A percentile compares a stretch with the other conserved stretches of the same genome.
Evolutionary conservation across 2,329 filamentous ascomycete species (phyloP).

Genomic region (Anisogramma anomala): DNA sequence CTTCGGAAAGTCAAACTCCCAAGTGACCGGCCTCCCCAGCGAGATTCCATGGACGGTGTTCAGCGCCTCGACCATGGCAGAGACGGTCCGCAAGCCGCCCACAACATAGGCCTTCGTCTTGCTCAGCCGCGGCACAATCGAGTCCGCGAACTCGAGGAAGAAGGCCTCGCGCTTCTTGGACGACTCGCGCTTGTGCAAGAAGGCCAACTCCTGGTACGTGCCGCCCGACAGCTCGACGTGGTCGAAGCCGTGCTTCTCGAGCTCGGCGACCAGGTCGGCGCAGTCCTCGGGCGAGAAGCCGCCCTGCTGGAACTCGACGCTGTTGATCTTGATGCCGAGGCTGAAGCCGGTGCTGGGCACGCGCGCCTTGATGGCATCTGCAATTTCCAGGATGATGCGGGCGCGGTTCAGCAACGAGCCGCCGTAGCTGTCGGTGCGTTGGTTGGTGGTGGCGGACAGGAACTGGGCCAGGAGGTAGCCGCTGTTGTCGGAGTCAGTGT

Average conservation of each 20-base stretch:
- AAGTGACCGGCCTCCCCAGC: constrained; percentile 38
- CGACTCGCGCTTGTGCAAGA: constrained; percentile 38
- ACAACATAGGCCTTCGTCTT: constrained; percentile 43
- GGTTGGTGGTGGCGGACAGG: constrained; percentile 26
- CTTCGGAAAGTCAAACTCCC: constrained; percentile 34
- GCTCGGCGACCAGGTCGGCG: constrained; percentile 32
- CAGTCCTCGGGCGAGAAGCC: constrained; percentile 41
- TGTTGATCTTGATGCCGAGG: constrained; percentile 47
- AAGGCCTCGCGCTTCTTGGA: constrained; percentile 44
- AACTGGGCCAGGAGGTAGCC: constrained; percentile 36
- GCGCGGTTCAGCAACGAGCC: constrained; percentile 35
- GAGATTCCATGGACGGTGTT: constrained; percentile 43
- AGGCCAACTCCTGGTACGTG: constrained; percentile 43
- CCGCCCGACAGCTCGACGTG: constrained; percentile 49
- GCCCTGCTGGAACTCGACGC: constrained; percentile 41
- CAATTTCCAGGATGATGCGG: constrained; percentile 35
- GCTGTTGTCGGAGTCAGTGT: background rate
- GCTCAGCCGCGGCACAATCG: constrained; percentile 32
- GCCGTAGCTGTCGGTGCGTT: constrained; percentile 27
- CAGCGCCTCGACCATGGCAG: constrained; percentile 44
- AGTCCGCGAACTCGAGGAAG: constrained; percentile 45
- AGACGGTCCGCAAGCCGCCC: constrained; percentile 39
- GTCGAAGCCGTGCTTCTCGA: constrained; percentile 40
- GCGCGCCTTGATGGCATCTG: constrained; percentile 24
- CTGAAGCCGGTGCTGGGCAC: constrained; percentile 28